phyloP scores from a whole-genome alignment of 176 grass and related monocot species.

The Ensete ventricosum region DNA sequence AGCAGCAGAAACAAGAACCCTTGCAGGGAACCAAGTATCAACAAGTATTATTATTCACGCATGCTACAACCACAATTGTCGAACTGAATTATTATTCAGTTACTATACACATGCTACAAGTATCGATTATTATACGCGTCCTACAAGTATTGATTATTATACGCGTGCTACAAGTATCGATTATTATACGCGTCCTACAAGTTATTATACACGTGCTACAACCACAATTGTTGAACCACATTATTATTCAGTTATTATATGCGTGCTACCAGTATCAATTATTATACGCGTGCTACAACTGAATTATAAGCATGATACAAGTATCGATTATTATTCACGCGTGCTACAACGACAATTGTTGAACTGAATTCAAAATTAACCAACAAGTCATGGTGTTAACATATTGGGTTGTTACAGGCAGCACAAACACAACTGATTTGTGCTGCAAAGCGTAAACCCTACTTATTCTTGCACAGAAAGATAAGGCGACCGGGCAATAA shows the following conservation, averaged over 20 bases:
- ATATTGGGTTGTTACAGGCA: conserved; percentile 4
- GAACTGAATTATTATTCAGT: not conserved
- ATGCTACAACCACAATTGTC: not conserved
- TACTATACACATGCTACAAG: too few relatives aligned
- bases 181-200: not conserved
- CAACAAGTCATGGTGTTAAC: not conserved
- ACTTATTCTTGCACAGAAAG: not conserved
- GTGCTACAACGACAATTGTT: not conserved
- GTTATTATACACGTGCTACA: not conserved
- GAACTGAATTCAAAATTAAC: not conserved
- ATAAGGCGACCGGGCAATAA: not conserved
- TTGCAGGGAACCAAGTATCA: too few relatives aligned
- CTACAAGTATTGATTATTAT: not conserved
- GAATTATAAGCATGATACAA: not conserved
- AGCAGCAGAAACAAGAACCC: too few relatives aligned
- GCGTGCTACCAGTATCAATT: too few relatives aligned
- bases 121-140: not conserved
- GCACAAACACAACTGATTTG: not conserved
- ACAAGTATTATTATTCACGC: not conserved
- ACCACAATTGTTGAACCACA: not conserved
- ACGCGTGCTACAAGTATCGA: not conserved
- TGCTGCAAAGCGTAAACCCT: conserved; percentile 5
- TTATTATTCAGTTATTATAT: not conserved
- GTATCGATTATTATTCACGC: not conserved
- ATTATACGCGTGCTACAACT: too few relatives aligned